These are phyloP conservation scores for Pythium oligandrum DNA, from an alignment of 352 stramenopile species.

Conservation along the genomic window DNA sequence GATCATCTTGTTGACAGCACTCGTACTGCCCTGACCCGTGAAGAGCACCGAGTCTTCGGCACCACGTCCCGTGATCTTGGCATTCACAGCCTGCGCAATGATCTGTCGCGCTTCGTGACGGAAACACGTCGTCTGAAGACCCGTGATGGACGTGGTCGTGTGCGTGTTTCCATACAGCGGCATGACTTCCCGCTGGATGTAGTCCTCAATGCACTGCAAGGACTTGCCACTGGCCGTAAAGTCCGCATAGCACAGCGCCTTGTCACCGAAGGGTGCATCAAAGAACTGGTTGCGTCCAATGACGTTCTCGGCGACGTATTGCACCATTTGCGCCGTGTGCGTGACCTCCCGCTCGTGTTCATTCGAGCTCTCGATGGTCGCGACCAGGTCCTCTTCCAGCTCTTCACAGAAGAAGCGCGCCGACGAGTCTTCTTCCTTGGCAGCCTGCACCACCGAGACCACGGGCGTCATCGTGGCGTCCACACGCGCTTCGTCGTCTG, in stretches of 20 bases:
- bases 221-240: constrained; percentile 92
- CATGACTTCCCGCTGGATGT: constrained; percentile 83
- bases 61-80: constrained; percentile 85
- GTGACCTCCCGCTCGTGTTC: neutral
- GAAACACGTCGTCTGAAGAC: constrained; percentile 90
- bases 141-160: constrained; percentile 84
- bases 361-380: constrained; percentile 29
- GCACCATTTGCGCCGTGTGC: constrained; percentile 13
- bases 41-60: constrained; percentile 96
- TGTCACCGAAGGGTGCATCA: constrained; percentile 60
- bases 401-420: constrained; percentile 79
- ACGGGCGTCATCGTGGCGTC: too few species aligned
- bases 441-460: too few species aligned
- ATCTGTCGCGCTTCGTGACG: constrained; percentile 93
- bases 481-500: too few species aligned
- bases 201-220: constrained; percentile 87
- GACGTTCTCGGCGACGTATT: constrained; percentile 37
- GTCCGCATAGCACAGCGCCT: constrained; percentile 92
- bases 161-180: constrained; percentile 98
- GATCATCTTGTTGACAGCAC: constrained; percentile 80
- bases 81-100: constrained; percentile 88
- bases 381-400: constrained; percentile 58
- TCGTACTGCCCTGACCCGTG: constrained; percentile 81
- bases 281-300: constrained; percentile 45
- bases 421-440: constrained; percentile 5